Evolutionary conservation across 345 rosid species (phyloP).

Genomic region (Brassica carinata): DNA sequence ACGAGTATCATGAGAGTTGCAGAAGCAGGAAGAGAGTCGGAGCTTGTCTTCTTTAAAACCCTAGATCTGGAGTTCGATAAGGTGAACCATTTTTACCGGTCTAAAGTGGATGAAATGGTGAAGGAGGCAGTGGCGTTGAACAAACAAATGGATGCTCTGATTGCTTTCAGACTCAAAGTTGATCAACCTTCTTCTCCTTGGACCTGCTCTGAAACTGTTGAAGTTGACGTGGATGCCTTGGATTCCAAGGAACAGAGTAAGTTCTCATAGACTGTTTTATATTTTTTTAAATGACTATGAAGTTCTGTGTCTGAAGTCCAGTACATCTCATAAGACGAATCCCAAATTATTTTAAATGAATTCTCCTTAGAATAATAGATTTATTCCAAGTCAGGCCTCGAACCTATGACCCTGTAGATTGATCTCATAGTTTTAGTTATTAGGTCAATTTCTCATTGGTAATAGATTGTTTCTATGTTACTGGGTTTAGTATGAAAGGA

Average conservation of each 20-base stretch:
- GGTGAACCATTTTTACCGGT: conserved; percentile 39
- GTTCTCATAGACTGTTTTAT: not conserved
- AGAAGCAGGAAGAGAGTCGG: conserved; percentile 47
- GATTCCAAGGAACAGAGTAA: conserved; percentile 25
- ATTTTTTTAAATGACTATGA: too few species aligned
- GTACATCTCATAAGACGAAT: too few species aligned
- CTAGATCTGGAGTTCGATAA: conserved; percentile 51
- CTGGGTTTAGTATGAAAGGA: not conserved
- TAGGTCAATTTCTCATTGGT: too few species aligned
- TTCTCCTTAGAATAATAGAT: too few species aligned
- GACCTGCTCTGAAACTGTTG: conserved; percentile 28
- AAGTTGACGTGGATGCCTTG: conserved; percentile 27
- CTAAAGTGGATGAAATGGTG: conserved; percentile 39
- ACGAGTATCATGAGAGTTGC: conserved; percentile 38
- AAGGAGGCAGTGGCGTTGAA: conserved; percentile 38
- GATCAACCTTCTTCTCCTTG: conserved; percentile 46
- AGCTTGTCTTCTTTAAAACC: conserved; percentile 46
- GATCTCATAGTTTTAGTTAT: too few species aligned
- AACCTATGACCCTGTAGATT: not conserved
- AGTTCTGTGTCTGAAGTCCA: too few species aligned
- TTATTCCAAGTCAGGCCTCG: too few species aligned
- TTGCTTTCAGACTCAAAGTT: conserved; percentile 70
- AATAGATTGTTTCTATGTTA: conserved; percentile 6
- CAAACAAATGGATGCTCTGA: conserved; percentile 48
- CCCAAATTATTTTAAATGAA: too few species aligned